Conservation (phyloP, 805 yeast species). For the Starmerella kuoi region DNA sequence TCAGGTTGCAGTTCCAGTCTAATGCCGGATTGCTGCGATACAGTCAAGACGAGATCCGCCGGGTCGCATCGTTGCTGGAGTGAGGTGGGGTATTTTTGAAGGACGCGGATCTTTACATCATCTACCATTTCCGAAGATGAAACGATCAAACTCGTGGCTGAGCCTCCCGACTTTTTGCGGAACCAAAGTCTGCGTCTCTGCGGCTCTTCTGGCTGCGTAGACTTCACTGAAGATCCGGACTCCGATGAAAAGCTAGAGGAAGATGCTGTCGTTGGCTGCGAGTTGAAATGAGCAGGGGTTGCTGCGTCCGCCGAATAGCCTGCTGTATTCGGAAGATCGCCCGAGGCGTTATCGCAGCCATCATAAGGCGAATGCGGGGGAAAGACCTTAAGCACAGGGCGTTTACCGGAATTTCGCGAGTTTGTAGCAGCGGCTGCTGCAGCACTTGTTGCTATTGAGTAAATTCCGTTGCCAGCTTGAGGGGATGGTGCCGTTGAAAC, state of each 20-base stretch:
- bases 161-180: conserved; percentile 25
- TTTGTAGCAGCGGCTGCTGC: neutral
- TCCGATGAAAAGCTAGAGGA: neutral
- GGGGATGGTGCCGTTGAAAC: too few species aligned
- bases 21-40: conserved; percentile 11
- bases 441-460: neutral
- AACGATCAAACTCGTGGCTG: conserved; percentile 59
- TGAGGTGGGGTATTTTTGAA: conserved; percentile 55
- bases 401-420: neutral
- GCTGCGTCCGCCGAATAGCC: neutral
- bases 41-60: conserved; percentile 39
- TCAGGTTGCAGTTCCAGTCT: conserved; percentile 40
- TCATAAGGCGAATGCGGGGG: too few species aligned
- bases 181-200: conserved; percentile 15
- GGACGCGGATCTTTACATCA: conserved; percentile 53
- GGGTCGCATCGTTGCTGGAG: conserved; percentile 53
- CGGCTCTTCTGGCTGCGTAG: too few species aligned
- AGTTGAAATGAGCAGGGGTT: neutral
- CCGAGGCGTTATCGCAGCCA: too few species aligned
- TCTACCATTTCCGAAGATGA: conserved; percentile 58
- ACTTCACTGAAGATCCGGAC: too few species aligned
- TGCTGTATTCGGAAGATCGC: neutral
- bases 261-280: conserved; percentile 4
- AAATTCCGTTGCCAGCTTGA: too few species aligned
- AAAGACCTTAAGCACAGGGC: conserved; percentile 1